Evolutionary conservation across 2,329 filamentous ascomycete genomes (phyloP), one percentile per base, ranked within the genome.

Genomic region (Pyrenophora tritici-repentis): DNA sequence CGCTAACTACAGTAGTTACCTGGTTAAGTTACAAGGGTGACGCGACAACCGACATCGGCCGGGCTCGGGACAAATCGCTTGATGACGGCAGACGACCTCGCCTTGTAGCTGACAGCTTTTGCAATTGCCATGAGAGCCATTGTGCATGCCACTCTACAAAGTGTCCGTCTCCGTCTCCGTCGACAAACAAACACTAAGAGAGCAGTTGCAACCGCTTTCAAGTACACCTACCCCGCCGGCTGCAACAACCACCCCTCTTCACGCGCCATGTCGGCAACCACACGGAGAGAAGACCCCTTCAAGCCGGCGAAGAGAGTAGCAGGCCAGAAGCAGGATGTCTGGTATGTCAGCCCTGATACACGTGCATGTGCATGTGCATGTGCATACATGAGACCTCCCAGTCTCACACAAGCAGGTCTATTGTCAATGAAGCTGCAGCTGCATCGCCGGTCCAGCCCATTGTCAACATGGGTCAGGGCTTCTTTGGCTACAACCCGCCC

Each of bases 401-500:
- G 26, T 5, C 47, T 53, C 16, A 38, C 33, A 22, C 3, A 1
- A 2, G 13, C 52, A 84, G 82, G 82, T 83, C 83, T 14, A 87
- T 87, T 59, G 82, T 87, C 70, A 87, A 87, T 60, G 85, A 87
- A 71, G 85, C 85, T 3, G 85, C 85, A 4, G 82, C 83, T 10
- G 81, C 82, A 38, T 86, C 83, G 16, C 82, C 83, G 1, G 79
- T 86, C 35, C 81, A 86, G 71, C 85, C 85, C 42, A 85, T 87
- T 53, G 82, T 86, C 55, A 87, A 87, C 72, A 86, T 87, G 84
- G 85, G 85, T 43, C 85, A 87, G 73, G 84, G 85, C 47, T 91
- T 91, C 80, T 92, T 91, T 63, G 93, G 93, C 51, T 97, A 97
- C 75, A 97, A 97, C 71, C 93, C 93, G 49, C 93, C 93, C 6